A percentile compares a stretch with the other conserved stretches of the same genome.
Evolutionary conservation across 164 flowering plant genomes (phyloP).

Genomic region (Nymphaea colorata): DNA sequence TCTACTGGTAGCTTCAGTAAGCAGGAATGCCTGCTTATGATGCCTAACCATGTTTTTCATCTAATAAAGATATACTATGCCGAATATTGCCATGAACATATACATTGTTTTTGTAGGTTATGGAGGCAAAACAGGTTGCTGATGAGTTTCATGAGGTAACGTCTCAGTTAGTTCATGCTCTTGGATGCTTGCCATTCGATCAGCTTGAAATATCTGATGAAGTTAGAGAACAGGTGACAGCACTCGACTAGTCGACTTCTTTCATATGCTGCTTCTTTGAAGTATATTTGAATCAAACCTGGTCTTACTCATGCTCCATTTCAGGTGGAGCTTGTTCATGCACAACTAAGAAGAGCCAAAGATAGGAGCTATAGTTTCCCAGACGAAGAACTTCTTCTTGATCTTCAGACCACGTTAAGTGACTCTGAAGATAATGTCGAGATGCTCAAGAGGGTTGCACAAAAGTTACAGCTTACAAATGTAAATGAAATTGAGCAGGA

Average conservation of each 20-base stretch:
- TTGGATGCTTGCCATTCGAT: slow-evolving; percentile 49
- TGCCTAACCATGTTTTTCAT: no score
- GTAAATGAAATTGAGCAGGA: slow-evolving; percentile 19
- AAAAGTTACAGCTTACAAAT: slow-evolving; percentile 18
- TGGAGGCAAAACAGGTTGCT: slow-evolving; percentile 34
- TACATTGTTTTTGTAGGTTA: slow-evolving; percentile 41
- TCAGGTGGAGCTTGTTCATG: slow-evolving; percentile 70
- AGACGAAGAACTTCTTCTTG: slow-evolving; percentile 21
- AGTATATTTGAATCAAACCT: background rate
- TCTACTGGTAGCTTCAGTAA: no score
- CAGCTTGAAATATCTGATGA: slow-evolving; percentile 73
- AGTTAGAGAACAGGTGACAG: slow-evolving; percentile 78
- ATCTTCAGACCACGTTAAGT: slow-evolving; percentile 22
- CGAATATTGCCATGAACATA: background rate
- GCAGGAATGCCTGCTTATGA: no score
- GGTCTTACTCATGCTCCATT: background rate
- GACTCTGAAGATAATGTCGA: slow-evolving; percentile 29
- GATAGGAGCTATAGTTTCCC: slow-evolving; percentile 43
- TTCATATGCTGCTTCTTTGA: background rate
- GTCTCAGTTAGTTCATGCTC: slow-evolving; percentile 64
- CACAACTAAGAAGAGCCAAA: slow-evolving; percentile 76
- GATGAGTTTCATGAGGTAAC: slow-evolving; percentile 68
- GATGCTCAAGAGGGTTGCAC: slow-evolving; percentile 12
- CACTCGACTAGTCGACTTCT: background rate
- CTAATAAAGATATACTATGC: no score